phyloP scores from a whole-genome alignment of 805 yeast species.

The Komagataella populi region DNA sequence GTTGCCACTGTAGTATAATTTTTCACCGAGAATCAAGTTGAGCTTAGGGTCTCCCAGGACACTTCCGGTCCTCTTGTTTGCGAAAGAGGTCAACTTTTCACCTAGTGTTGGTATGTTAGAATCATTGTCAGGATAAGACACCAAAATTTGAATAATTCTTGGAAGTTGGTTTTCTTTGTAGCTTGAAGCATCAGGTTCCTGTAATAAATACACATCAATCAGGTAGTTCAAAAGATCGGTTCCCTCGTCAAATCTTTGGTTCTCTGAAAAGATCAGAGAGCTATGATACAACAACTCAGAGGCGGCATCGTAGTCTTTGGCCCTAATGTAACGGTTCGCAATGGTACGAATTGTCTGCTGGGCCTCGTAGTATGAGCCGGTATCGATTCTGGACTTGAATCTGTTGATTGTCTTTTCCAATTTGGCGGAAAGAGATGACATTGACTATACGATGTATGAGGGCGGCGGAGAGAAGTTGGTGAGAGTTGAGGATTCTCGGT shows the following conservation, averaged over 20 bases:
- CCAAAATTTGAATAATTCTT: constrained; percentile 27
- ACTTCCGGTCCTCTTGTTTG: constrained; percentile 30
- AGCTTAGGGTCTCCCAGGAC: constrained; percentile 66
- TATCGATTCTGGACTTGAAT: constrained; percentile 54
- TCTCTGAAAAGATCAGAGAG: constrained; percentile 50
- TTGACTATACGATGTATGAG: background rate
- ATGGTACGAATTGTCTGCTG: constrained; percentile 90
- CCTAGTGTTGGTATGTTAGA: constrained; percentile 55
- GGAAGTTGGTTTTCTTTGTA: constrained; percentile 12
- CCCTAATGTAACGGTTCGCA: constrained; percentile 67
- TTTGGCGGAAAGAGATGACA: background rate
- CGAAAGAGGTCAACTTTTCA: constrained; percentile 56
- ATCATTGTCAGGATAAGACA: constrained; percentile 33
- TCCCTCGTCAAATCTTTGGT: constrained; percentile 68
- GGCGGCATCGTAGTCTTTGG: constrained; percentile 57
- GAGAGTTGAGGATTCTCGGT: background rate
- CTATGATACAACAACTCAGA: constrained; percentile 62
- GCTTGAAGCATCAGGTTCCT: constrained; percentile 19
- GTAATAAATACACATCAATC: constrained; percentile 50
- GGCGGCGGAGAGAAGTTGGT: background rate
- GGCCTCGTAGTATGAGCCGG: constrained; percentile 83
- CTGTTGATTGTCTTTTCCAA: constrained; percentile 17
- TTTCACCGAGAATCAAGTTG: constrained; percentile 60
- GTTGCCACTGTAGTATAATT: constrained; percentile 28
- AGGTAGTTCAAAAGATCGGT: constrained; percentile 64